phyloP scores from a whole-genome alignment of 2,329 filamentous ascomycete genomes.

The Fusarium sp. region DNA sequence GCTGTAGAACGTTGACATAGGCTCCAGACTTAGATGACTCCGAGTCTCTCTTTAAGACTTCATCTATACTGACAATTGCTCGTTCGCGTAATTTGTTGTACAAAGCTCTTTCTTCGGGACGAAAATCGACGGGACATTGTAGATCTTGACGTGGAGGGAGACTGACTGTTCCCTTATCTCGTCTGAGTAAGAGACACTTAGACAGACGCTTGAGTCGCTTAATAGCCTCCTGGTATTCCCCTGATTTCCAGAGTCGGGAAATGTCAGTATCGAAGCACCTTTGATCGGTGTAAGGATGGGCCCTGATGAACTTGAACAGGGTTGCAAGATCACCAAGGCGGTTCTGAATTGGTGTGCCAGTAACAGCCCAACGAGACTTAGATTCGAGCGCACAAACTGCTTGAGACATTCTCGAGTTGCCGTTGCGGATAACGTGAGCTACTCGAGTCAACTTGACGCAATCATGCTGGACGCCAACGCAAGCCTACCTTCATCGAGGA shows the following conservation, averaged over 20 bases:
- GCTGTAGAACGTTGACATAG: constrained; percentile 59
- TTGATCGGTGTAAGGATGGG: constrained; percentile 54
- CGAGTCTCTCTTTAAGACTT: constrained; percentile 46
- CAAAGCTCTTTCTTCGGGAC: constrained; percentile 49
- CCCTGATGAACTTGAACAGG: constrained; percentile 59
- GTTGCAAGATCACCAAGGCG: constrained; percentile 56
- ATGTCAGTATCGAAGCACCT: constrained; percentile 35
- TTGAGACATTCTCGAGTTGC: constrained; percentile 31
- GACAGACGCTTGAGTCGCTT: constrained; percentile 57
- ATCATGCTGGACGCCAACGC: fast-evolving
- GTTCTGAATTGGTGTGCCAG: constrained; percentile 64
- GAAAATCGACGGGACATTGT: constrained; percentile 53
- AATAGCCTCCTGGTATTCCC: constrained; percentile 53
- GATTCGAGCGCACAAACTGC: constrained; percentile 56
- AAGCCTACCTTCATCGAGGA: constrained; percentile 35
- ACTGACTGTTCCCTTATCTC: constrained; percentile 55
- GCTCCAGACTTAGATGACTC: constrained; percentile 22
- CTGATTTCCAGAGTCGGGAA: constrained; percentile 54
- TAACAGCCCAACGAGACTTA: constrained; percentile 59
- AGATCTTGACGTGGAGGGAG: constrained; percentile 55
- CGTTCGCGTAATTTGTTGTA: constrained; percentile 52
- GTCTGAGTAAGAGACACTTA: constrained; percentile 54
- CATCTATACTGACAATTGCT: constrained; percentile 51
- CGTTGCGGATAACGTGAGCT: constrained; percentile 40
- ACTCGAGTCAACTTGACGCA: not conserved